Conservation (phyloP, 176 grass and related monocot species). For the Cocos nucifera region DNA sequence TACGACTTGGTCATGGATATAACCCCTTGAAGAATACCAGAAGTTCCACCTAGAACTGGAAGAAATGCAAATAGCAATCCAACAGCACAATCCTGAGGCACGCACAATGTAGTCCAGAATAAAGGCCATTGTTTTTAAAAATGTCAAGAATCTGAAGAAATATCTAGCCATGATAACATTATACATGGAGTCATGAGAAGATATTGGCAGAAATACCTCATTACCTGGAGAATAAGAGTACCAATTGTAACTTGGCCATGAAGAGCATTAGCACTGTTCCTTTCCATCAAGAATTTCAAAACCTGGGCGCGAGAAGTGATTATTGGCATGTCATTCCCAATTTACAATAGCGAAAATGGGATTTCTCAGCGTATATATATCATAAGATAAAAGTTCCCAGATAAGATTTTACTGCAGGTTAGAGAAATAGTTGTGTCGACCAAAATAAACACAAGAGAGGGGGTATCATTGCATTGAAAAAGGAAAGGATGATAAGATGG, state of each 20-base stretch:
- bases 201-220: slow-evolving; percentile 4
- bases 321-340: not conserved
- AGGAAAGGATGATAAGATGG: too few relatives aligned
- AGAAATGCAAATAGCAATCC: slow-evolving; percentile 96
- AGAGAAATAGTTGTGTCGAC: too few relatives aligned
- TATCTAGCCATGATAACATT: too few relatives aligned
- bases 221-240: slow-evolving; percentile 91
- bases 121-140: too few relatives aligned
- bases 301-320: slow-evolving; percentile 28
- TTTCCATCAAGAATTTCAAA: slow-evolving; percentile 98
- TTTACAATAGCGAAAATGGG: not conserved
- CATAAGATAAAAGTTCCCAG: too few relatives aligned
- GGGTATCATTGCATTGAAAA: too few relatives aligned
- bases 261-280: slow-evolving; percentile 84
- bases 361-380: too few relatives aligned
- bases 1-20: slow-evolving; percentile 88
- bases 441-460: too few relatives aligned
- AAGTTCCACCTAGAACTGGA: slow-evolving; percentile 85
- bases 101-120: too few relatives aligned
- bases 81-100: slow-evolving; percentile 74
- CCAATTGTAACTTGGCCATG: slow-evolving; percentile 97
- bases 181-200: too few relatives aligned
- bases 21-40: slow-evolving; percentile 88
- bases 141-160: too few relatives aligned
- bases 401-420: too few relatives aligned